These are phyloP conservation scores for Nitzschia sp. DNA, from an alignment of 108 stramenopile genomes.

Conservation along the genomic window DNA sequence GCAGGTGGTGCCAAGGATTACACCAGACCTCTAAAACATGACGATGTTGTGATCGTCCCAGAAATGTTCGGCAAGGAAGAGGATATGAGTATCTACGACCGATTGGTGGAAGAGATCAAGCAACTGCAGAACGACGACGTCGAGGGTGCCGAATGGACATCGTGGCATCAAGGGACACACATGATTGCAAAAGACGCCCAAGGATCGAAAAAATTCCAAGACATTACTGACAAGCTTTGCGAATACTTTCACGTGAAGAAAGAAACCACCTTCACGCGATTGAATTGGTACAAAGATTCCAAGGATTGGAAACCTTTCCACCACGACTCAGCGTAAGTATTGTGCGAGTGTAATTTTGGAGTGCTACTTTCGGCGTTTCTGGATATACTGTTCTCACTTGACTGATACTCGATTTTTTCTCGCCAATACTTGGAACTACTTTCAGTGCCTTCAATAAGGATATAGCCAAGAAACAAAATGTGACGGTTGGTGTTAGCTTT, in stretches of 20 bases:
- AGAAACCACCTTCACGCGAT: slow-evolving; percentile 50
- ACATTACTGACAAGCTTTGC: slow-evolving; percentile 57
- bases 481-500: slow-evolving; percentile 80
- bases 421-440: background rate
- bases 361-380: too few relatives aligned
- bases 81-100: slow-evolving; percentile 74
- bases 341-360: background rate
- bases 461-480: slow-evolving; percentile 80
- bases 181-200: slow-evolving; percentile 69
- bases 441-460: slow-evolving; percentile 67
- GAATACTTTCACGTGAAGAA: slow-evolving; percentile 68
- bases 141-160: slow-evolving; percentile 57
- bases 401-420: too few relatives aligned
- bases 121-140: slow-evolving; percentile 39
- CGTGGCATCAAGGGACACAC: slow-evolving; percentile 85
- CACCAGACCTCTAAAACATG: slow-evolving; percentile 59
- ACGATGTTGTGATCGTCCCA: slow-evolving; percentile 87
- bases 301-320: slow-evolving; percentile 90
- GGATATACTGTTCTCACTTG: too few relatives aligned
- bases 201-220: slow-evolving; percentile 58
- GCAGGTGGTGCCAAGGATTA: slow-evolving; percentile 14
- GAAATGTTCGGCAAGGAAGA: slow-evolving; percentile 75
- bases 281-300: slow-evolving; percentile 86
- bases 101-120: slow-evolving; percentile 72
- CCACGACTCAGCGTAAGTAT: slow-evolving; percentile 75